Evolutionary conservation across 2,329 filamentous ascomycete genomes (phyloP), one percentile per base, ranked within the genome.

Genomic region (Aspergillus aculeatus): DNA sequence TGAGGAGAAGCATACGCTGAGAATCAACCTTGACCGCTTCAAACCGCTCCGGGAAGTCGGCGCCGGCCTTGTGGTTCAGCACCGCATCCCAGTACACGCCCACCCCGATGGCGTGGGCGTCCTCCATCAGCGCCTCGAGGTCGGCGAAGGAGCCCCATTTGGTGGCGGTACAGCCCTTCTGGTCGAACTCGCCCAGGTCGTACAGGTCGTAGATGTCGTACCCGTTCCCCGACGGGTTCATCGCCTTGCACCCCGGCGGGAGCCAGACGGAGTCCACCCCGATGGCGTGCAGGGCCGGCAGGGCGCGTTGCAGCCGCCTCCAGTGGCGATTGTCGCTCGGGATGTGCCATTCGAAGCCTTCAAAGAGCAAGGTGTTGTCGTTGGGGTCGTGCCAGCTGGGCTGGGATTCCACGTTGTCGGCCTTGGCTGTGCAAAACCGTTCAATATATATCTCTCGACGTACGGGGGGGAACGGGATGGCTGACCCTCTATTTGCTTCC

Each of bases 341-440:
- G 5, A 85, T 81, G 69, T 91, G 87, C 88, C 88, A 91, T 77
- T 91, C 89, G 70, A 90, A 91, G 14, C 80, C 84, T 72, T 90
- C 87, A 65, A 91, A 82, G 75, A 90, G 83, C 54, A 84, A 83
- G 16, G 56, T 54, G 50, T 75, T 75, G 50, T 74, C 68, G 11
- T 14, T 44, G 16, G 65, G 63, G 6, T 68, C 60, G 47, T 64
- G 62, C 71, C 70, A 73, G 62, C 71, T 71, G 26, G 65, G 59
- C 2, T 62, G 54, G n/a, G 48, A 12, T 10, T 55, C 16, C 4
- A 58, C 14, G 26, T 24, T 29, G n/a, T 35, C 5, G 24, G 59
- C 51, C 5, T 24, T n/a, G 23, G 48, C 58, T 57, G 47, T 44
- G 38, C 11, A 12, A 12, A 1, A 19, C 16, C 16, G 11, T n/a